These are phyloP conservation scores for Podospora pseudopauciseta DNA, from an alignment of 495 filamentous ascomycete species.

Conservation along the genomic window DNA sequence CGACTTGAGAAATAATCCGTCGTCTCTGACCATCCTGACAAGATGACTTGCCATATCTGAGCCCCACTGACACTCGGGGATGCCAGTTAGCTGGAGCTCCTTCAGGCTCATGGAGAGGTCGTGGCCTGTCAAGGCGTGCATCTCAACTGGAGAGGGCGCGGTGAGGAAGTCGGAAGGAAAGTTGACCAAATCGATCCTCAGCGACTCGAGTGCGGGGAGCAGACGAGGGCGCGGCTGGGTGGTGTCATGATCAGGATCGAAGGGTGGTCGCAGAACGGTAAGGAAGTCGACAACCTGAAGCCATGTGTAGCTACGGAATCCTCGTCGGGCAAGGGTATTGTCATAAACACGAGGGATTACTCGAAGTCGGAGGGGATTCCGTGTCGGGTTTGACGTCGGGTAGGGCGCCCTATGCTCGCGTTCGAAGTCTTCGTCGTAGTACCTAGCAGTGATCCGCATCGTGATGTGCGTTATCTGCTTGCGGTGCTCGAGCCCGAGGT, in stretches of 20 bases:
- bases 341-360: conserved; percentile 35
- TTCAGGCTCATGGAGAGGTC: conserved; percentile 43
- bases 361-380: conserved; percentile 30
- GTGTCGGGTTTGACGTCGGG: background rate
- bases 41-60: conserved; percentile 35
- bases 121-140: conserved; percentile 39
- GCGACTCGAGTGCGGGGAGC: conserved; percentile 37
- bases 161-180: conserved; percentile 37
- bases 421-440: conserved; percentile 46
- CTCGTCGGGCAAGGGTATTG: conserved; percentile 33
- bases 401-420: conserved; percentile 28
- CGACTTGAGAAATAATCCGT: conserved; percentile 40
- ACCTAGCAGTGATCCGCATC: conserved; percentile 45
- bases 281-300: conserved; percentile 46
- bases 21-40: conserved; percentile 41
- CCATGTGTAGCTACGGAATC: conserved; percentile 49
- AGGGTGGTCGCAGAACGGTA: conserved; percentile 37
- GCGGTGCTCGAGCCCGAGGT: conserved; percentile 33
- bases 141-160: conserved; percentile 26
- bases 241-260: conserved; percentile 28
- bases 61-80: conserved; percentile 37
- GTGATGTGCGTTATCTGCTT: conserved; percentile 37
- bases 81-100: conserved; percentile 42
- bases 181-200: conserved; percentile 49
- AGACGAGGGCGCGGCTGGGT: conserved; percentile 32